Evolutionary conservation across 345 rosid species (phyloP).

Genomic region (Passiflora organensis): DNA sequence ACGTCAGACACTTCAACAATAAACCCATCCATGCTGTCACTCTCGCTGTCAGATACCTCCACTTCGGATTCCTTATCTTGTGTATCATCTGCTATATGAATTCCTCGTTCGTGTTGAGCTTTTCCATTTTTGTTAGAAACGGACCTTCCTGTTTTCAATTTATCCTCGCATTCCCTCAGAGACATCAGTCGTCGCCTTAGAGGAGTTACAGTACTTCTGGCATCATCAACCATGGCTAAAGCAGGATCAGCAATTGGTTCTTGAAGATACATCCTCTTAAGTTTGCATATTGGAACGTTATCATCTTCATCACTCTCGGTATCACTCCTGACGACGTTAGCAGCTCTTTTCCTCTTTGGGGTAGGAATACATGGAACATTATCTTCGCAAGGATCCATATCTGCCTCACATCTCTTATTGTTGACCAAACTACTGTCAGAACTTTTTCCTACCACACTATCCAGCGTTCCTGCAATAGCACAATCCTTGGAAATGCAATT

Average conservation of each 20-base stretch:
- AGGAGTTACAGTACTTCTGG: slow-evolving; percentile 8
- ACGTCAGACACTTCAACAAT: slow-evolving; percentile 40
- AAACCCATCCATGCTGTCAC: slow-evolving; percentile 48
- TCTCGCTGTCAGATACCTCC: slow-evolving; percentile 37
- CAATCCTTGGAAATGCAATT: slow-evolving; percentile 6
- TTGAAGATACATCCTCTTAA: slow-evolving; percentile 31
- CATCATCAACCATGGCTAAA: slow-evolving; percentile 12
- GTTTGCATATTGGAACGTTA: slow-evolving; percentile 36
- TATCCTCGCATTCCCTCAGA: slow-evolving; percentile 32
- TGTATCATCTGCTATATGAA: slow-evolving; percentile 28
- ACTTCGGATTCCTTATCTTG: slow-evolving; percentile 40
- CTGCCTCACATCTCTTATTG: too few relatives aligned
- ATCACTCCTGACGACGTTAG: slow-evolving; percentile 48
- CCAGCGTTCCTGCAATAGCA: slow-evolving; percentile 9
- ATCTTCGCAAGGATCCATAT: too few relatives aligned
- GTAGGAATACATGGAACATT: slow-evolving; percentile 3
- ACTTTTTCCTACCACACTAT: slow-evolving; percentile 16
- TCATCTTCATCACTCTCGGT: slow-evolving; percentile 51
- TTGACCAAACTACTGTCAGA: not conserved
- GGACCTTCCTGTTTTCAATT: slow-evolving; percentile 3
- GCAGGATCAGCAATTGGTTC: slow-evolving; percentile 11
- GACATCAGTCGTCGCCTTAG: slow-evolving; percentile 34
- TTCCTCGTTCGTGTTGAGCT: slow-evolving; percentile 23
- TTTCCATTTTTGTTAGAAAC: slow-evolving; percentile 15
- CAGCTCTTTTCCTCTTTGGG: slow-evolving; percentile 51